These are phyloP conservation scores for Curvularia verruculosa DNA, from an alignment of 2,329 filamentous ascomycete genomes.

Conservation along the genomic window DNA sequence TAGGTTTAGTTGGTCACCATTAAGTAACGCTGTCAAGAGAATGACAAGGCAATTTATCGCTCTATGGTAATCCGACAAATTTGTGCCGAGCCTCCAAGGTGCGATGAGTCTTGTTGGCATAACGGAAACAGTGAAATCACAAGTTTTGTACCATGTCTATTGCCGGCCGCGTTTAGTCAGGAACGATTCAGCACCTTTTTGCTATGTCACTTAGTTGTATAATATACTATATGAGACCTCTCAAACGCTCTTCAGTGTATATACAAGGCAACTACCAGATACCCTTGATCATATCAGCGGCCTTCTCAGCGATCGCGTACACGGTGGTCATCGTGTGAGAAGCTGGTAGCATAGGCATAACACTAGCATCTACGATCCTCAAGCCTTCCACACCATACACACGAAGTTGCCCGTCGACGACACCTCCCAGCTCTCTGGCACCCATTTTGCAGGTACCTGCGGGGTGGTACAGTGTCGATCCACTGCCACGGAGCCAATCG, in stretches of 20 bases:
- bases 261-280: neutral
- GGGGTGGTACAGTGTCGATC: slow-evolving; percentile 33
- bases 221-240: neutral
- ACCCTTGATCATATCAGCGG: slow-evolving; percentile 20
- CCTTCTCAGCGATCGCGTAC: slow-evolving; percentile 28
- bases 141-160: too few relatives aligned
- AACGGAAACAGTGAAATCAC: too few relatives aligned
- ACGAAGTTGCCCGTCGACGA: slow-evolving; percentile 32
- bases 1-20: too few relatives aligned
- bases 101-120: too few relatives aligned
- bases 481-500: slow-evolving; percentile 20
- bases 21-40: too few relatives aligned
- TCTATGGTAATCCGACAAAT: too few relatives aligned
- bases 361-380: slow-evolving; percentile 28
- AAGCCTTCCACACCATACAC: slow-evolving; percentile 35
- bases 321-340: slow-evolving; percentile 30
- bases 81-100: too few relatives aligned
- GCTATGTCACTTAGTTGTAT: neutral
- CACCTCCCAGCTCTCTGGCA: slow-evolving; percentile 33
- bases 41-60: too few relatives aligned
- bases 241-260: neutral
- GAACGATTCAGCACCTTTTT: too few relatives aligned
- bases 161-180: too few relatives aligned
- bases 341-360: slow-evolving; percentile 27
- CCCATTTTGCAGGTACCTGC: slow-evolving; percentile 37